Evolutionary conservation across 2,329 filamentous ascomycete genomes (phyloP).

Genomic region (Pseudogymnoascus sp.): DNA sequence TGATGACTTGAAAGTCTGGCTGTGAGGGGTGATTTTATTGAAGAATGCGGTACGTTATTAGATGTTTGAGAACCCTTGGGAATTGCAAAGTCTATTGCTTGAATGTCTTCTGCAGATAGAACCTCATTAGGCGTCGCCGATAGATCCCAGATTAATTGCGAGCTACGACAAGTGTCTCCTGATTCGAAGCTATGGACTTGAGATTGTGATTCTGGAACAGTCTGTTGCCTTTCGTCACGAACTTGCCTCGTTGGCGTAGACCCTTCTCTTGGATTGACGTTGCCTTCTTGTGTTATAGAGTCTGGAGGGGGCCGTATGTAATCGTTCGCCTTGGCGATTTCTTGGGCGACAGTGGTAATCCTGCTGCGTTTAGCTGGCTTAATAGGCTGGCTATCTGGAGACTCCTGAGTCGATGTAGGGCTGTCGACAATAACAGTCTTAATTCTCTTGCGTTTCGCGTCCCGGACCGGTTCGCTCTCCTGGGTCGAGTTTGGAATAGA

Average conservation of each 20-base stretch:
- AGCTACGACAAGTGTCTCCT: not conserved
- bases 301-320: constrained; percentile 24
- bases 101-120: not conserved
- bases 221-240: not conserved
- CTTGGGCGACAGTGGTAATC: constrained; percentile 11
- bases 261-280: constrained; percentile 11
- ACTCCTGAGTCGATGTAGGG: not conserved
- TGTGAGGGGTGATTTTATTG: not conserved
- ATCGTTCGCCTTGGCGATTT: constrained; percentile 11
- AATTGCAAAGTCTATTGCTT: not conserved
- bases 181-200: not conserved
- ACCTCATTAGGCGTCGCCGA: constrained; percentile 5
- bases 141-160: not conserved
- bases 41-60: not conserved
- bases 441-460: constrained; percentile 17
- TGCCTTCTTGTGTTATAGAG: constrained; percentile 14
- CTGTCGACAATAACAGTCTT: not conserved
- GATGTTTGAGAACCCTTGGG: not conserved
- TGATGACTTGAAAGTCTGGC: not conserved
- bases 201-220: not conserved
- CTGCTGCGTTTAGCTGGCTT: constrained; percentile 13
- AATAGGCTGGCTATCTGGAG: not conserved
- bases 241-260: constrained; percentile 11
- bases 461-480: constrained; percentile 17
- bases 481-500: constrained; percentile 8